Conservation (phyloP, 768 basidiomycete genomes). For the Mycena indigotica region DNA sequence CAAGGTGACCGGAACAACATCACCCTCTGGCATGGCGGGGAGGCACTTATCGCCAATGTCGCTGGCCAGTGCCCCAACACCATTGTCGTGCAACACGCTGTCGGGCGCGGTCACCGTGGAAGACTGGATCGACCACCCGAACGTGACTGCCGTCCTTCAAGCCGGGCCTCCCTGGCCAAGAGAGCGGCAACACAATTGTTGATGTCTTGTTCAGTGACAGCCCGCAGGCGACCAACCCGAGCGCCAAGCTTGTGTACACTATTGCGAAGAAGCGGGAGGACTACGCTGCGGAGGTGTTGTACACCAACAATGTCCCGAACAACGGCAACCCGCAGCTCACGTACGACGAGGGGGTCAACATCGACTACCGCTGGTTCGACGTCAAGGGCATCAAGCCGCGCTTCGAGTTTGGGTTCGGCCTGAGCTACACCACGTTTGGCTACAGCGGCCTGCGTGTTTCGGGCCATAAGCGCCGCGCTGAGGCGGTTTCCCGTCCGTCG, state of each 20-base stretch:
- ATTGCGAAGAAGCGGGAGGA: conserved; percentile 56
- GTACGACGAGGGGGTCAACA: conserved; percentile 16
- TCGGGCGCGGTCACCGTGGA: conserved; percentile 61
- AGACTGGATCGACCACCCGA: conserved; percentile 64
- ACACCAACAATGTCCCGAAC: not conserved
- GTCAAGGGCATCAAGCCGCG: conserved; percentile 24
- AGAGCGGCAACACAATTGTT: conserved; percentile 58
- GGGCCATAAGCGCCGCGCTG: not conserved
- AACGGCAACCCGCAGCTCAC: conserved; percentile 14
- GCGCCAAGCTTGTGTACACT: conserved; percentile 52
- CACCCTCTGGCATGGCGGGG: conserved; percentile 44
- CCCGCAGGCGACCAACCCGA: conserved; percentile 45
- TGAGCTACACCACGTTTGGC: conserved; percentile 48
- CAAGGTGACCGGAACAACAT: conserved; percentile 35
- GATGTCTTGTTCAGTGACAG: conserved; percentile 61
- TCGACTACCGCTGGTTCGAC: conserved; percentile 43
- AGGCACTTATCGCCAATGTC: conserved; percentile 44
- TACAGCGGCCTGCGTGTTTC: conserved; percentile 34
- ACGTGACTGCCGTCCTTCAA: conserved; percentile 44
- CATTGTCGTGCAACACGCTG: conserved; percentile 62
- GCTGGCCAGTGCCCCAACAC: conserved; percentile 59
- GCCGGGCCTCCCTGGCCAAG: conserved; percentile 58
- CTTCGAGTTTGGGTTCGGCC: conserved; percentile 37
- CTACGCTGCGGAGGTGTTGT: conserved; percentile 38
- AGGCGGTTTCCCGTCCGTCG: not conserved